Conservation (phyloP, 306 rosid genomes). For the Malus orientalis region DNA sequence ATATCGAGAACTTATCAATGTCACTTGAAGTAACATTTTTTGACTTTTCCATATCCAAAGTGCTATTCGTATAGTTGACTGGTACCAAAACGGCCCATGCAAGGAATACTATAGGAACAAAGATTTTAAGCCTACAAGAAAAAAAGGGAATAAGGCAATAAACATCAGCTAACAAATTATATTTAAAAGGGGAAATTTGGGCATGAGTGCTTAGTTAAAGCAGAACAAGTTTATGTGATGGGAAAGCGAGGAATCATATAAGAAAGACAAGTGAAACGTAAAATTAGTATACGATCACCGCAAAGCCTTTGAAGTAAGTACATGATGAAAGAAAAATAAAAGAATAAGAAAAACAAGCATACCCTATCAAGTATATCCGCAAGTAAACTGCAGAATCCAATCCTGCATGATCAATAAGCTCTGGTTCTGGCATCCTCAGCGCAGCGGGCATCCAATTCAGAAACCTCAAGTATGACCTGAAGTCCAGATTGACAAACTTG, state of each 20-base stretch:
- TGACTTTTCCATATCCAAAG: constrained; percentile 11
- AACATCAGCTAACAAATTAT: neutral
- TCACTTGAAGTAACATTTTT: constrained; percentile 71
- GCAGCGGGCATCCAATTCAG: constrained; percentile 96
- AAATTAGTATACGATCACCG: neutral
- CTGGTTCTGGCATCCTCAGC: constrained; percentile 87
- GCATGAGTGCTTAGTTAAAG: neutral
- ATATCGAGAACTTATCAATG: constrained; percentile 77
- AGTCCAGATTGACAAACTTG: constrained; percentile 81
- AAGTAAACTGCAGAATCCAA: constrained; percentile 90
- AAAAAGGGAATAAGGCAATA: neutral
- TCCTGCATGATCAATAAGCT: constrained; percentile 96
- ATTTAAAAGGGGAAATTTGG: neutral
- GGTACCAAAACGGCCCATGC: constrained; percentile 87
- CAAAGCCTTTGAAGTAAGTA: neutral
- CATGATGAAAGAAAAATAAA: neutral
- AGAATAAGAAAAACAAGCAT: constrained; percentile 7
- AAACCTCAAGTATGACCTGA: constrained; percentile 59
- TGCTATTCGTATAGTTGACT: constrained; percentile 54
- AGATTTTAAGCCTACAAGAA: constrained; percentile 80
- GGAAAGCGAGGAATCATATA: neutral
- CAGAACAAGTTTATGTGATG: neutral
- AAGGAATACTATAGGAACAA: constrained; percentile 76
- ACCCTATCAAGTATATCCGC: constrained; percentile 93
- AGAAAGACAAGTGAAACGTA: neutral